These are phyloP conservation scores for Daldinia caldariorum DNA, from an alignment of 495 filamentous ascomycete genomes.

Conservation along the genomic window DNA sequence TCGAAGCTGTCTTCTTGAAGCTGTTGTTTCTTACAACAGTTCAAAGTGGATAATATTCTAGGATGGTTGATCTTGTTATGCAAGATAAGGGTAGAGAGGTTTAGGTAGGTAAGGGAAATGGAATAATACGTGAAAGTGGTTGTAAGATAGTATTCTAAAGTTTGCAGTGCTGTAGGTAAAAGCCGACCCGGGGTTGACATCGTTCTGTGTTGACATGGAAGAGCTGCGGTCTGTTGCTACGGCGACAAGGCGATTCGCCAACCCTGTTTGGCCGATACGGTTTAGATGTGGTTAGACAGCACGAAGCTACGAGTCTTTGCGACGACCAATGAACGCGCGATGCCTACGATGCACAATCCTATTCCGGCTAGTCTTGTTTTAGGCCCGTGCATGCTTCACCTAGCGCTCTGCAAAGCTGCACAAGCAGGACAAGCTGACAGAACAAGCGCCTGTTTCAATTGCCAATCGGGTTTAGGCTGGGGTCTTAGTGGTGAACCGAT, in stretches of 20 bases:
- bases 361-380: constrained; percentile 27
- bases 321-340: constrained; percentile 42
- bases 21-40: constrained; percentile 25
- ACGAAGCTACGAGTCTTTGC: constrained; percentile 14
- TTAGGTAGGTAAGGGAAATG: constrained; percentile 24
- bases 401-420: constrained; percentile 27
- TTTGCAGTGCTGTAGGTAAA: constrained; percentile 24
- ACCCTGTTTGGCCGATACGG: constrained; percentile 10
- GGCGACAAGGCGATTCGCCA: constrained; percentile 32
- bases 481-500: constrained; percentile 3
- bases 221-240: constrained; percentile 32
- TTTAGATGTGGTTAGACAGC: neutral
- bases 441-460: constrained; percentile 8
- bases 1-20: constrained; percentile 13
- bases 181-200: constrained; percentile 34
- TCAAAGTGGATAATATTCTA: constrained; percentile 42
- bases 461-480: constrained; percentile 12
- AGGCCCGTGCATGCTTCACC: constrained; percentile 29
- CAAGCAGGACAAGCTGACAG: neutral
- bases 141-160: constrained; percentile 33
- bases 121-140: constrained; percentile 32
- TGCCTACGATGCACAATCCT: constrained; percentile 25
- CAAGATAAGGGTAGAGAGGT: constrained; percentile 43
- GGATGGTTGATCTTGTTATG: constrained; percentile 42
- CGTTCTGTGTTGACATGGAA: constrained; percentile 36